Evolutionary conservation across 768 basidiomycete genomes (phyloP).

Genomic region (Gelatoporia subvermispora): DNA sequence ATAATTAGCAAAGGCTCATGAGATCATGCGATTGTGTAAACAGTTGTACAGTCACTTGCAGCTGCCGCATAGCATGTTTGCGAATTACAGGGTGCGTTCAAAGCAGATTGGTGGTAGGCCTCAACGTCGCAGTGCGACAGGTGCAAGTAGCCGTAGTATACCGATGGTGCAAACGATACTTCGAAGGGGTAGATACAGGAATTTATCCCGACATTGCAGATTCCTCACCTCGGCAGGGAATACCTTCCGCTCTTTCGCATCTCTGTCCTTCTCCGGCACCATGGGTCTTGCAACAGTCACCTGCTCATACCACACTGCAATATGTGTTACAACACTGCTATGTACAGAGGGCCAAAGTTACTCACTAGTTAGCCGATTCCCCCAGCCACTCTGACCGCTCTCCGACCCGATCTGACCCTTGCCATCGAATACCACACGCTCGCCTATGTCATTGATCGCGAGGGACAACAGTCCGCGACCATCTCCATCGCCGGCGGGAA

Average conservation of each 20-base stretch:
- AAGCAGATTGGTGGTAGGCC: background rate
- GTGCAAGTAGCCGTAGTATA: background rate
- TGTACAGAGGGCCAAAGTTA: slow-evolving; percentile 12
- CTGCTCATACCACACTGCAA: slow-evolving; percentile 87
- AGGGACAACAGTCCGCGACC: slow-evolving; percentile 76
- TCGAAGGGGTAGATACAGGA: too few species aligned
- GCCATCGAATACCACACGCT: slow-evolving; percentile 91
- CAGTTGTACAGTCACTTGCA: background rate
- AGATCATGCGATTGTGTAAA: too few species aligned
- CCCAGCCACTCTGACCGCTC: slow-evolving; percentile 55
- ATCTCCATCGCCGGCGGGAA: slow-evolving; percentile 67
- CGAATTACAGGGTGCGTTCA: background rate
- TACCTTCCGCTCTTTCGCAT: slow-evolving; percentile 67
- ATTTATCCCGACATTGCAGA: background rate
- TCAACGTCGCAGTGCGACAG: background rate
- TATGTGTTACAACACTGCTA: slow-evolving; percentile 8
- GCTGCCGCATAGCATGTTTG: background rate
- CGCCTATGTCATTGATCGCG: slow-evolving; percentile 78
- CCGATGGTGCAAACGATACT: background rate
- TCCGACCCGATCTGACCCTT: slow-evolving; percentile 48
- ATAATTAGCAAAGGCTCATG: too few species aligned
- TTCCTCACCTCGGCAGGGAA: slow-evolving; percentile 81
- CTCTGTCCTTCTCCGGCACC: slow-evolving; percentile 78
- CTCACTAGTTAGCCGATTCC: slow-evolving; percentile 84
- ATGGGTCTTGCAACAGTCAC: slow-evolving; percentile 81